phyloP scores from a whole-genome alignment of 345 rosid species.

The Salix brachista region DNA sequence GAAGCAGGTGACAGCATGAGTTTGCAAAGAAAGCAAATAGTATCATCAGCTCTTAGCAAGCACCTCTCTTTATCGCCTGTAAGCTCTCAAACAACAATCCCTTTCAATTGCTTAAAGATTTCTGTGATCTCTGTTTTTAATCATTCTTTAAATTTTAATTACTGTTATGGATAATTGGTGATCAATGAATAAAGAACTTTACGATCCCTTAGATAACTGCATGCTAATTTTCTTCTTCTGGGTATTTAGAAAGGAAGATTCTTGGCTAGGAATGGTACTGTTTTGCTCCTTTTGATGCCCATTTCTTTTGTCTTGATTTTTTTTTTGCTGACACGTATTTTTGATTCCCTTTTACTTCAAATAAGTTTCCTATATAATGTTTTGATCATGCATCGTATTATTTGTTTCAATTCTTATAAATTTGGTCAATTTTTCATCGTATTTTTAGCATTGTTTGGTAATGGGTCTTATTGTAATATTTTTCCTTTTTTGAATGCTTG shows the following conservation, averaged over 20 bases:
- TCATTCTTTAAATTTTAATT: not conserved
- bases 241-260: not conserved
- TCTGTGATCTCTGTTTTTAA: not conserved
- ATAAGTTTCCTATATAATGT: too few species aligned
- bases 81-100: slow-evolving; percentile 16
- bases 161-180: not conserved
- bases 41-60: slow-evolving; percentile 52
- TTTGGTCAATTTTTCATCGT: too few species aligned
- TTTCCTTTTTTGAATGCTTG: too few species aligned
- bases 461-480: too few species aligned
- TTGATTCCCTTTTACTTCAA: too few species aligned
- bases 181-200: not conserved
- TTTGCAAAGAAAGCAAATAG: slow-evolving; percentile 34
- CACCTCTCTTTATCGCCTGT: slow-evolving; percentile 56
- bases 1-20: not conserved
- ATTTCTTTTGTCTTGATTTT: too few species aligned
- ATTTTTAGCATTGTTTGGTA: too few species aligned
- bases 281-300: too few species aligned
- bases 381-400: too few species aligned
- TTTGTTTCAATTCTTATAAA: too few species aligned
- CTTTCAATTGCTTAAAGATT: not conserved
- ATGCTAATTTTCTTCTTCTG: not conserved
- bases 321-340: too few species aligned
- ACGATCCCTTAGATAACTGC: not conserved
- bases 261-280: not conserved